Conservation (phyloP, 495 filamentous ascomycete genomes). For the Penicillium antarcticum region DNA sequence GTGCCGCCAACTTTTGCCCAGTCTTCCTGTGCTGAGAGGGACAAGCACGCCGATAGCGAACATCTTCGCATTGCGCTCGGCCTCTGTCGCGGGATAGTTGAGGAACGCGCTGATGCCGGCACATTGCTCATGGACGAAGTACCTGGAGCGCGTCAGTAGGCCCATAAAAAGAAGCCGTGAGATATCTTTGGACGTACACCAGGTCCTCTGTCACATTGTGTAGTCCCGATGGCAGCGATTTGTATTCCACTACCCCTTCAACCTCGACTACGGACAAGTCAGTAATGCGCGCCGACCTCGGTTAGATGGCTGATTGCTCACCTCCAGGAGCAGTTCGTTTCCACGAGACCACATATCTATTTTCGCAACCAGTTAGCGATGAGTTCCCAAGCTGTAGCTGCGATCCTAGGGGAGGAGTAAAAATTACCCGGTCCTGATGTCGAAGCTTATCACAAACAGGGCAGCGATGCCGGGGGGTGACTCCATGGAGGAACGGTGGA, state of each 20-base stretch:
- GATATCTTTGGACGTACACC: conserved; percentile 49
- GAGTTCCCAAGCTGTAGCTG: conserved; percentile 5
- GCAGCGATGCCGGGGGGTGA: conserved; percentile 68
- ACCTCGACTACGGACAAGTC: conserved; percentile 60
- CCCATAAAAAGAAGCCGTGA: neutral
- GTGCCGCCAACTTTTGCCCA: conserved; percentile 88
- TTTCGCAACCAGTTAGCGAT: conserved; percentile 15
- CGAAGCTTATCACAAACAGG: conserved; percentile 83
- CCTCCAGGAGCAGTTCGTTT: conserved; percentile 64
- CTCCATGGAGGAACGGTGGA: conserved; percentile 36
- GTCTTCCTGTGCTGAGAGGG: conserved; percentile 77
- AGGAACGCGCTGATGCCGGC: conserved; percentile 92
- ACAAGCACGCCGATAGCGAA: conserved; percentile 87
- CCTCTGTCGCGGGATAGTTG: conserved; percentile 73
- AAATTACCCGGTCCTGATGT: conserved; percentile 74
- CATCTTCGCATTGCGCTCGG: conserved; percentile 84
- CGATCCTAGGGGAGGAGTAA: conserved; percentile 2
- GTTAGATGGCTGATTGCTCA: conserved; percentile 28
- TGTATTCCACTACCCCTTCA: conserved; percentile 90
- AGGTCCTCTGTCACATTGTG: conserved; percentile 87
- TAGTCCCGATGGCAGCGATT: conserved; percentile 86
- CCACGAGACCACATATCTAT: conserved; percentile 81
- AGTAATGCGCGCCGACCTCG: conserved; percentile 15
- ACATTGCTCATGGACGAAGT: conserved; percentile 83
- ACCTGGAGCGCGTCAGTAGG: conserved; percentile 41